phyloP scores from a whole-genome alignment of 2,329 filamentous ascomycete genomes.

The Alternaria sp. region DNA sequence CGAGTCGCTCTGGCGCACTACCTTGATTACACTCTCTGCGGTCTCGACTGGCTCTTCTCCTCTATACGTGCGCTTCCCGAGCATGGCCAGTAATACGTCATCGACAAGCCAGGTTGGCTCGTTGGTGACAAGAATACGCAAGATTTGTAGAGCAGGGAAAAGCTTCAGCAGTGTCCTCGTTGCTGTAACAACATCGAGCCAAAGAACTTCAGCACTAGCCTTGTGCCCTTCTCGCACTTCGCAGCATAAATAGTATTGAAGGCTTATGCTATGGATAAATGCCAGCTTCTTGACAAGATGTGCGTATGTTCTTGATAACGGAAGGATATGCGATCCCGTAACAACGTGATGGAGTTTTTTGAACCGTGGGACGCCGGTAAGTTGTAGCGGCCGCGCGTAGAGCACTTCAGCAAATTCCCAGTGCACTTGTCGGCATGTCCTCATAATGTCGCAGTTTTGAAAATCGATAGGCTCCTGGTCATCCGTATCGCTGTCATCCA shows the following conservation, averaged over 20 bases:
- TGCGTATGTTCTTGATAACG: not conserved
- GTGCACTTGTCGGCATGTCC: not conserved
- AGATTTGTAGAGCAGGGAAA: not conserved
- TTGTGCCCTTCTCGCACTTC: too few relatives aligned
- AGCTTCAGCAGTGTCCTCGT: not conserved
- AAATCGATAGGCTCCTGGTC: too few relatives aligned
- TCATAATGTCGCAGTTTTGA: not conserved
- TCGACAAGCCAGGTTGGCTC: too few relatives aligned
- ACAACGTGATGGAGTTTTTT: not conserved
- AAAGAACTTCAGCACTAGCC: fast-evolving
- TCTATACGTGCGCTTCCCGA: not conserved
- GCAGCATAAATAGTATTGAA: too few relatives aligned
- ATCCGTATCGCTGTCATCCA: too few relatives aligned
- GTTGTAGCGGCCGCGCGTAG: not conserved
- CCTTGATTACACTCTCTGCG: not conserved
- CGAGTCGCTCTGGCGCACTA: not conserved
- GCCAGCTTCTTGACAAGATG: not conserved
- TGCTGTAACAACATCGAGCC: not conserved
- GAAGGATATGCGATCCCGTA: not conserved
- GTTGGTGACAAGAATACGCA: not conserved
- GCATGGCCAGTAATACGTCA: not conserved
- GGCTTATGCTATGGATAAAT: not conserved
- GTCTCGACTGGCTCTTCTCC: not conserved
- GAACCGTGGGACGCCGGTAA: not conserved
- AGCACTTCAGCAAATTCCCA: not conserved